These are phyloP conservation scores for Pyrrhoderma lamaoense DNA, from an alignment of 1,284 basidiomycete genomes.

Conservation along the genomic window DNA sequence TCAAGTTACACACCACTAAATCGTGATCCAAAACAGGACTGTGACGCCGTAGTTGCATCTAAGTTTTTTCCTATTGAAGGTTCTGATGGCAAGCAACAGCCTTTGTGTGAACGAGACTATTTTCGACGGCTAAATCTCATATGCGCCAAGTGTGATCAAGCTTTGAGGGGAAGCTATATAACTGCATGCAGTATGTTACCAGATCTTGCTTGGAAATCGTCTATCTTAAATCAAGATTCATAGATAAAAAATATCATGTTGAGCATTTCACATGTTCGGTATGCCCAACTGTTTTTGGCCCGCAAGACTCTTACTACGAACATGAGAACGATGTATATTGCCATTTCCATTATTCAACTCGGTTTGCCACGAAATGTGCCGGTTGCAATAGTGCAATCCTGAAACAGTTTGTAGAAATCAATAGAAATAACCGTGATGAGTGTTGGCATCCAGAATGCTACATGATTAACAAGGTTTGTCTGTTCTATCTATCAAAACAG, in stretches of 20 bases:
- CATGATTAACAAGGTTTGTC: slow-evolving; percentile 94
- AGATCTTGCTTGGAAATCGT: slow-evolving; percentile 16
- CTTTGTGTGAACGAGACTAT: slow-evolving; percentile 97
- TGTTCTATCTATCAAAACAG: background rate
- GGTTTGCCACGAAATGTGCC: slow-evolving; percentile 97
- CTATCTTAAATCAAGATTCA: background rate
- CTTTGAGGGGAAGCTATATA: slow-evolving; percentile 95
- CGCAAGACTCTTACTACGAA: slow-evolving; percentile 98
- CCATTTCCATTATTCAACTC: slow-evolving; percentile 97
- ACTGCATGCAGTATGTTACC: slow-evolving; percentile 89
- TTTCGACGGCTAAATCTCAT: slow-evolving; percentile 95
- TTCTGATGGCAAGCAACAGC: slow-evolving; percentile 76
- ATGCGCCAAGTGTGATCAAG: slow-evolving; percentile 92
- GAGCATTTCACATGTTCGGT: slow-evolving; percentile 99
- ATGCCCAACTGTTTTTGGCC: slow-evolving; percentile 93
- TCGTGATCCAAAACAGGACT: slow-evolving; percentile 73
- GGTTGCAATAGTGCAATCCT: slow-evolving; percentile 98
- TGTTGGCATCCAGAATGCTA: slow-evolving; percentile 99
- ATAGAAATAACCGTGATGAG: slow-evolving; percentile 95
- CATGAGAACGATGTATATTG: slow-evolving; percentile 95
- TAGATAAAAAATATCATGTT: slow-evolving; percentile 98
- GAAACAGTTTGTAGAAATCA: slow-evolving; percentile 99
- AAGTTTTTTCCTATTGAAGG: slow-evolving; percentile 99
- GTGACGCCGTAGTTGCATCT: slow-evolving; percentile 90
- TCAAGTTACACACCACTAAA: slow-evolving; percentile 19